These are phyloP conservation scores for Tylopilus vinaceipallidus DNA, from an alignment of 768 basidiomycete species.

Conservation along the genomic window DNA sequence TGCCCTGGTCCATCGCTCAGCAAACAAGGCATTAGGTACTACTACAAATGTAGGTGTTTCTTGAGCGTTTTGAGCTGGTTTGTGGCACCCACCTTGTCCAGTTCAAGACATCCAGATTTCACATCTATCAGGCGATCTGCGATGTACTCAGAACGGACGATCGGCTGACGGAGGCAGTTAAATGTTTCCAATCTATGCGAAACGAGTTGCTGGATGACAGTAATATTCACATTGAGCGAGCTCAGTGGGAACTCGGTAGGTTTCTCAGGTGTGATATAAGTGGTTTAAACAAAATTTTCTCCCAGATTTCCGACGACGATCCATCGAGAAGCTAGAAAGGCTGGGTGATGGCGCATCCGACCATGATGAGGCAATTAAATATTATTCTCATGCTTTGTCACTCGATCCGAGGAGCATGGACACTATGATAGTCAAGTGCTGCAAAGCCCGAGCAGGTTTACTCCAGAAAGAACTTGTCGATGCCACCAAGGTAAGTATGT, in stretches of 20 bases:
- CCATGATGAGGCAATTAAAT: neutral
- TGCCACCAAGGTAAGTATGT: too few species aligned
- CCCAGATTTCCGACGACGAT: conserved; percentile 3
- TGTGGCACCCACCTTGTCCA: too few species aligned
- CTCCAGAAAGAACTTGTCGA: too few species aligned
- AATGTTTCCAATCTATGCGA: too few species aligned
- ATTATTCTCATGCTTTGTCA: neutral
- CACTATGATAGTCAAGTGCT: conserved; percentile 2
- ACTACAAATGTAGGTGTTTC: neutral
- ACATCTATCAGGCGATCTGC: too few species aligned
- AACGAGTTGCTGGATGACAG: too few species aligned
- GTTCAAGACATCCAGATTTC: too few species aligned
- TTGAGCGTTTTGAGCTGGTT: too few species aligned
- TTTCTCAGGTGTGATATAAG: neutral
- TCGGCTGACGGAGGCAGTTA: too few species aligned
- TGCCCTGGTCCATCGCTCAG: neutral
- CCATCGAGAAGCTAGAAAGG: neutral
- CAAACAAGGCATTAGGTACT: neutral
- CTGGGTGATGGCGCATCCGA: neutral
- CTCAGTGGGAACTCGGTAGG: neutral
- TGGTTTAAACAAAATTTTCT: neutral
- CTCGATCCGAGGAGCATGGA: neutral
- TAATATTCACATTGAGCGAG: neutral
- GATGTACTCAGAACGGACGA: too few species aligned
- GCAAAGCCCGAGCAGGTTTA: too few species aligned